Conservation (phyloP, 1,284 basidiomycete genomes). For the Garcileccinum viscosum region DNA sequence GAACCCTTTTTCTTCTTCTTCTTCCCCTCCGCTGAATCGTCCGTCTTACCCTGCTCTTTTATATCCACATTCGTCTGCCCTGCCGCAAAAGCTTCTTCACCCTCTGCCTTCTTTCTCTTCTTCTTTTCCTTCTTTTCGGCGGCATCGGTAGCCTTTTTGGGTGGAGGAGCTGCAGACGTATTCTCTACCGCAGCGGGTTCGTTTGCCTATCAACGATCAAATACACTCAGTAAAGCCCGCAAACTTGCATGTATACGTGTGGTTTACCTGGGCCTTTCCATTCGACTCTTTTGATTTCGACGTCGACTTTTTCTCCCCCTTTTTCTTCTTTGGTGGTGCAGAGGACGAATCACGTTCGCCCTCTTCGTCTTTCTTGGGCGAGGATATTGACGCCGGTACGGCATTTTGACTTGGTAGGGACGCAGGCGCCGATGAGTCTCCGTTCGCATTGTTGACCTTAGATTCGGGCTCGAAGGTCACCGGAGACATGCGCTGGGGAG, state of each 20-base stretch:
- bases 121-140: neutral
- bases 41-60: constrained; percentile 15
- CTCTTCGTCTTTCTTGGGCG: constrained; percentile 6
- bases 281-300: constrained; percentile 24
- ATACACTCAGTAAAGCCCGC: constrained; percentile 14
- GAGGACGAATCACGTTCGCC: neutral
- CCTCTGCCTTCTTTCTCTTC: constrained; percentile 25
- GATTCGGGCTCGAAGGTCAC: constrained; percentile 20
- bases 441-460: neutral
- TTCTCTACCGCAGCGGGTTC: constrained; percentile 1
- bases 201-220: constrained; percentile 6
- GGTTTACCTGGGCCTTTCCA: constrained; percentile 21
- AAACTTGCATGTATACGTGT: constrained; percentile 6
- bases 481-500: constrained; percentile 59
- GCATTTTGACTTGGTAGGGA: neutral
- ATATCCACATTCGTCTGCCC: constrained; percentile 3
- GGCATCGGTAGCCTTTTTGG: neutral
- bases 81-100: neutral
- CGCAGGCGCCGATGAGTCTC: neutral
- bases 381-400: neutral
- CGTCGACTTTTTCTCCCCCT: constrained; percentile 36
- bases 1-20: constrained; percentile 29
- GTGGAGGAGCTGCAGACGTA: neutral
- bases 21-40: constrained; percentile 34
- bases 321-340: constrained; percentile 21